These are phyloP conservation scores for Trichosporon sp. DNA, from an alignment of 1,284 basidiomycete species.

Conservation along the genomic window DNA sequence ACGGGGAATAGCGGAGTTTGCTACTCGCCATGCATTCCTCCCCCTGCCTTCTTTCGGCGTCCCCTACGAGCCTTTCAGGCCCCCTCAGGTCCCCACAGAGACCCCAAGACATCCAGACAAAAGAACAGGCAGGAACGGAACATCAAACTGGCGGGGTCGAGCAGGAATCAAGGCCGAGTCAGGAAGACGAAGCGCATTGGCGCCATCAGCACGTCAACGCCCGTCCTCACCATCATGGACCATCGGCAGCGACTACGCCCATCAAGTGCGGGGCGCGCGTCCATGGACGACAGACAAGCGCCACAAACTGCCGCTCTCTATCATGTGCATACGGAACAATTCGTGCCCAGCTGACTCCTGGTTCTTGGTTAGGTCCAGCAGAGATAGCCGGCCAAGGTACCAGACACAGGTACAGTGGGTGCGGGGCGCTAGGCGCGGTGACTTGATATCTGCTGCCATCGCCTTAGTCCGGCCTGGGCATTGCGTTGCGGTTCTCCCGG, in stretches of 20 bases:
- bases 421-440: no score
- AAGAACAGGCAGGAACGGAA: neutral
- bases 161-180: neutral
- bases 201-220: neutral
- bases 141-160: neutral
- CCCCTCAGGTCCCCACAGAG: neutral
- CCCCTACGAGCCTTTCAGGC: neutral
- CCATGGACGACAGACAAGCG: neutral
- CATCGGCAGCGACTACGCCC: no score
- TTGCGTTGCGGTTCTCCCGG: neutral
- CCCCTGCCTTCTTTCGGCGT: neutral
- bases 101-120: neutral
- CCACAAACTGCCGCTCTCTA: neutral
- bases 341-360: no score
- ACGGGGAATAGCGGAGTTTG: neutral
- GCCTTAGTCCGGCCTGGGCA: neutral
- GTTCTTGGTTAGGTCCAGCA: neutral
- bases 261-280: neutral
- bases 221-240: neutral
- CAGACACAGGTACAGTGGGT: neutral
- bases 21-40: neutral
- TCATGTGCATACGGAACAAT: neutral
- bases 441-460: neutral
- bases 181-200: neutral
- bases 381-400: neutral